phyloP scores from a whole-genome alignment of 257 asterid genomes.

The Jaltomata sinuosa region DNA sequence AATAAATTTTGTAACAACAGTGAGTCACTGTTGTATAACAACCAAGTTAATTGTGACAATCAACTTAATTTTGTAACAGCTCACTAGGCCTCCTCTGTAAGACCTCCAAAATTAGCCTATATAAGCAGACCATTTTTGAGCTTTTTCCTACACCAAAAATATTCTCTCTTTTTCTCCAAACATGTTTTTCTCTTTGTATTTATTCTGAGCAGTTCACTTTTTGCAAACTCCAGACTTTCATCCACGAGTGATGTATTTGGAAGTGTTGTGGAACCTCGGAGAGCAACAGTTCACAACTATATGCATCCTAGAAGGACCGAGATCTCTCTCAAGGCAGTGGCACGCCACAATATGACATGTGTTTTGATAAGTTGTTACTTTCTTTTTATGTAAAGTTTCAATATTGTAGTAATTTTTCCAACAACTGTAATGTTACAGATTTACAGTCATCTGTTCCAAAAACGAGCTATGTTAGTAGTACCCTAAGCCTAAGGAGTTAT shows the following conservation, averaged over 20 bases:
- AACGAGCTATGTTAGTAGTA: no score
- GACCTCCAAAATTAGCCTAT: background rate
- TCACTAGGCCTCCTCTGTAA: background rate
- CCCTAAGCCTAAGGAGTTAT: no score
- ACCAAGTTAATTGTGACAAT: background rate
- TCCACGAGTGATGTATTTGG: background rate
- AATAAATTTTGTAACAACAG: background rate
- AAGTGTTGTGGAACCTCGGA: no score
- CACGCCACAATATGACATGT: background rate
- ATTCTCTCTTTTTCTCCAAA: background rate
- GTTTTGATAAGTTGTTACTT: background rate
- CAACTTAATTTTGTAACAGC: background rate
- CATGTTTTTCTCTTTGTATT: background rate
- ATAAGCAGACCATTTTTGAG: background rate
- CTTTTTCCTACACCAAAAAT: background rate
- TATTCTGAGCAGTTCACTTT: background rate
- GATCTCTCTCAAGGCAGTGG: background rate
- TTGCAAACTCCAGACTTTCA: background rate
- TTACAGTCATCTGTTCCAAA: no score
- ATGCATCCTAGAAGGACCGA: background rate
- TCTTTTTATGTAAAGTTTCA: background rate
- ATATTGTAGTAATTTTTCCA: background rate
- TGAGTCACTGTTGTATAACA: background rate
- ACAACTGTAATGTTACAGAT: background rate
- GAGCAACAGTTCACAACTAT: background rate